Evolutionary conservation across 306 rosid genomes (phyloP), one percentile per base, ranked within the genome.

Genomic region (Gastrolobium bilobum): DNA sequence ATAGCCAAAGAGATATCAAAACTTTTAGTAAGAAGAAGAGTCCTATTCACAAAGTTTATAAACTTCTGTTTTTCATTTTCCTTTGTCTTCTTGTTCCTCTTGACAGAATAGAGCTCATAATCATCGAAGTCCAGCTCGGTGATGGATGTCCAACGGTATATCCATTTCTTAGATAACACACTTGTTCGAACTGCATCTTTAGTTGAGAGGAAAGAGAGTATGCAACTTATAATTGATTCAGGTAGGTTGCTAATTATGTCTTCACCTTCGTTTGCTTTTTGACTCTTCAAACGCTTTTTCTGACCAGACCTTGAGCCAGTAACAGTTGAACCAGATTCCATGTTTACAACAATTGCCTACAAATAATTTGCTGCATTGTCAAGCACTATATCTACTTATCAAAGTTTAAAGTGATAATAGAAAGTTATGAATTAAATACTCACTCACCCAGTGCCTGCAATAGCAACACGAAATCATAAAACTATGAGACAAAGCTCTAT

Each of bases 91-190:
- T 20, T 20, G 26, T 42, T 64, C 10, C 0, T 47, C 47, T 34
- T 47, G 6, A 1, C 3, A 62, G n/a, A 30, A 7, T 11, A 61
- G 39, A 62, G 48, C 13, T 26, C 15, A 40, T 5, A 3, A 60
- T 71, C 84, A 4, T 80, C 26, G 0, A 80, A 53, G 74, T 72
- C 34, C 50, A 80, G 53, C 15, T 38, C 65, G 42, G 84, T 54
- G 54, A 73, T 26, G 51, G 3, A 34, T 13, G 51, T 73, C 80
- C 84, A 81, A 0, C 38, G 33, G 14, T 54, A 3, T 3, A n/a
- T 5, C 84, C 84, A 73, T 46, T 7, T 66, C 7, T 74, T 73
- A 8, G 84, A 73, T 37, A 73, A 26, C 1, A 81, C 75, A 46
- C 80, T 42, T 3, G 80, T 81, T 0, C 75, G 76, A 2, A 66